Evolutionary conservation across 805 yeast species (phyloP).

Genomic region (Hanseniaspora pseudoguilliermondii): DNA sequence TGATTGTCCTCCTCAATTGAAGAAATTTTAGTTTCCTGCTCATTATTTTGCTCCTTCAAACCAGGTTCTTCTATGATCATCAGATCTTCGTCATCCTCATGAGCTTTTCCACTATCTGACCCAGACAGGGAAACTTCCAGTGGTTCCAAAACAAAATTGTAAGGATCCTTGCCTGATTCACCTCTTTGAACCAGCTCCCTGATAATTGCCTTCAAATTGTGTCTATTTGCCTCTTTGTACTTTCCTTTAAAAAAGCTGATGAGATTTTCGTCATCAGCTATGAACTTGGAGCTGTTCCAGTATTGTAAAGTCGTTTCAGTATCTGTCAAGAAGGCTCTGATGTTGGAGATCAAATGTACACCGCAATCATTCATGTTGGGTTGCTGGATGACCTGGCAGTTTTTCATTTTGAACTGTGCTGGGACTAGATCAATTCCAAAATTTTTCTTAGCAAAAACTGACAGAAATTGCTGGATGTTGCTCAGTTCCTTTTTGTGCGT

Average conservation of each 20-base stretch:
- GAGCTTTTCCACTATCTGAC: slow-evolving; percentile 10
- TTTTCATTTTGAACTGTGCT: slow-evolving; percentile 35
- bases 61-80: not conserved
- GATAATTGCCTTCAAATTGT: slow-evolving; percentile 20
- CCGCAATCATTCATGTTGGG: slow-evolving; percentile 91
- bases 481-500: slow-evolving; percentile 38
- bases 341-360: slow-evolving; percentile 70
- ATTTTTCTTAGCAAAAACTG: slow-evolving; percentile 58
- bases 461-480: slow-evolving; percentile 47
- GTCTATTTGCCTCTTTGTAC: slow-evolving; percentile 19
- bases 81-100: slow-evolving; percentile 3
- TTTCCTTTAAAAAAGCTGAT: slow-evolving; percentile 23
- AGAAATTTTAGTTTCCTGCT: slow-evolving; percentile 13
- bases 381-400: slow-evolving; percentile 64
- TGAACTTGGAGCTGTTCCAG: slow-evolving; percentile 30
- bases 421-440: slow-evolving; percentile 36
- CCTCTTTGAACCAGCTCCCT: slow-evolving; percentile 17
- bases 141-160: slow-evolving; percentile 5
- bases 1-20: not conserved
- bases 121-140: slow-evolving; percentile 5
- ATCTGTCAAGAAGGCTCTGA: slow-evolving; percentile 42
- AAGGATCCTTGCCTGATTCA: slow-evolving; percentile 1
- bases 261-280: slow-evolving; percentile 11
- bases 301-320: slow-evolving; percentile 36
- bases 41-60: slow-evolving; percentile 17